phyloP scores from a whole-genome alignment of 306 rosid genomes.

The Hippophae rhamnoides region DNA sequence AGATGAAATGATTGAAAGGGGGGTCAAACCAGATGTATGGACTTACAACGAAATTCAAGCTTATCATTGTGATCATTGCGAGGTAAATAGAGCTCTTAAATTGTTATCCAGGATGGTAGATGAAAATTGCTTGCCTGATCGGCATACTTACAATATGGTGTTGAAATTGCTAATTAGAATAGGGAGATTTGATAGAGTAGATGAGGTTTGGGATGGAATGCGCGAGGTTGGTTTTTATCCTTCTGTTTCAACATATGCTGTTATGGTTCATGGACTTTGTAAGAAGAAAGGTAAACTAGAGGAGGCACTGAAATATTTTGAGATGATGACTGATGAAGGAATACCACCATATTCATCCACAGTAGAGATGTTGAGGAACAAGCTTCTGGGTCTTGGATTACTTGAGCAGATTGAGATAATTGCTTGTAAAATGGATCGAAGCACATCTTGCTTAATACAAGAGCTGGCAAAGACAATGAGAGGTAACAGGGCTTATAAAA shows the following conservation, averaged over 20 bases:
- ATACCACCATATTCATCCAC: slow-evolving; percentile 72
- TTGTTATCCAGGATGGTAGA: slow-evolving; percentile 61
- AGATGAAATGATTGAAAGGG: slow-evolving; percentile 69
- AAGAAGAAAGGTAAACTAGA: slow-evolving; percentile 74
- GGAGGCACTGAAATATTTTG: slow-evolving; percentile 78
- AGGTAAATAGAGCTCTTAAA: slow-evolving; percentile 61
- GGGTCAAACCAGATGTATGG: slow-evolving; percentile 69
- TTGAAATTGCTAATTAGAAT: slow-evolving; percentile 61
- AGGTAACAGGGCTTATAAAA: slow-evolving; percentile 24
- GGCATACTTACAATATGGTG: slow-evolving; percentile 69
- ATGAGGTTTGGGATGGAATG: slow-evolving; percentile 76
- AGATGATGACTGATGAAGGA: slow-evolving; percentile 82
- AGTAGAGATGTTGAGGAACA: slow-evolving; percentile 52
- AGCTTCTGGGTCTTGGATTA: slow-evolving; percentile 51
- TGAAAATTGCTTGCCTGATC: slow-evolving; percentile 48
- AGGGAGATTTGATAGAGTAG: slow-evolving; percentile 69
- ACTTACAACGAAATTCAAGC: slow-evolving; percentile 77
- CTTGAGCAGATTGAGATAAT: slow-evolving; percentile 51
- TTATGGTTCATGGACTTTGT: slow-evolving; percentile 70
- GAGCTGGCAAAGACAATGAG: slow-evolving; percentile 48
- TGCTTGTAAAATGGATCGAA: slow-evolving; percentile 56
- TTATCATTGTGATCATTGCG: slow-evolving; percentile 72
- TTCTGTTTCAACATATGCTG: slow-evolving; percentile 71
- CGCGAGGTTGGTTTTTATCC: slow-evolving; percentile 44
- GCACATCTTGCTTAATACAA: slow-evolving; percentile 55